phyloP scores from a whole-genome alignment of 164 flowering plant genomes.

The Houttuynia cordata region DNA sequence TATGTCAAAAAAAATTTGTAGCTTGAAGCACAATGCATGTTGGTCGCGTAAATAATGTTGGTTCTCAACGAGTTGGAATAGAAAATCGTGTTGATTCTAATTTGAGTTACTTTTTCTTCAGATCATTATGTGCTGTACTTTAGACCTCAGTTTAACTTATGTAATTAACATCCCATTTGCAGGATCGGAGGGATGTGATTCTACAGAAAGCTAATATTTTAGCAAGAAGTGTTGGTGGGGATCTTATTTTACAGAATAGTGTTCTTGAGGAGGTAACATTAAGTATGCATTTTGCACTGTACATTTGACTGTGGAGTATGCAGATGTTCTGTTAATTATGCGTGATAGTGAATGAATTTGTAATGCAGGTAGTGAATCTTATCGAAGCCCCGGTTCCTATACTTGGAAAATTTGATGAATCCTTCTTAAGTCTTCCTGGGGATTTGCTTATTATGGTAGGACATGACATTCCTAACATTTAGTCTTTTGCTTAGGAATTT shows the following conservation, averaged over 20 bases:
- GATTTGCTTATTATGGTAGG: slow-evolving; percentile 80
- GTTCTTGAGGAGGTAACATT: slow-evolving; percentile 67
- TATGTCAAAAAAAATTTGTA: slow-evolving; percentile 8
- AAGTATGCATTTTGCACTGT: neutral
- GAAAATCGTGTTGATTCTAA: too few relatives aligned
- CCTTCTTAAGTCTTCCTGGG: slow-evolving; percentile 81
- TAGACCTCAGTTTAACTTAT: too few relatives aligned
- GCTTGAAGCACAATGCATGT: neutral
- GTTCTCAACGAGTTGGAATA: too few relatives aligned
- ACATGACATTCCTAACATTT: neutral
- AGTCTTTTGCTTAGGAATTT: neutral
- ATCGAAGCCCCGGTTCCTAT: slow-evolving; percentile 88
- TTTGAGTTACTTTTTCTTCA: too few relatives aligned
- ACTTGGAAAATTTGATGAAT: slow-evolving; percentile 68
- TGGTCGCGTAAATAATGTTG: too few relatives aligned
- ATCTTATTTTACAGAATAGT: slow-evolving; percentile 25
- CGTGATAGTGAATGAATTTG: neutral
- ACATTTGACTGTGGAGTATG: neutral
- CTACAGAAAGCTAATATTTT: slow-evolving; percentile 39
- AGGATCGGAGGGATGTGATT: slow-evolving; percentile 69
- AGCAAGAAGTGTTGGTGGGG: slow-evolving; percentile 59
- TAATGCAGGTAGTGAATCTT: slow-evolving; percentile 76
- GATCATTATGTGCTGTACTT: too few relatives aligned
- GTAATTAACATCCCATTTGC: slow-evolving; percentile 1
- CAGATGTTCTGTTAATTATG: neutral